Evolutionary conservation across 1,284 basidiomycete genomes (phyloP).

Genomic region (Ustilago lituana): DNA sequence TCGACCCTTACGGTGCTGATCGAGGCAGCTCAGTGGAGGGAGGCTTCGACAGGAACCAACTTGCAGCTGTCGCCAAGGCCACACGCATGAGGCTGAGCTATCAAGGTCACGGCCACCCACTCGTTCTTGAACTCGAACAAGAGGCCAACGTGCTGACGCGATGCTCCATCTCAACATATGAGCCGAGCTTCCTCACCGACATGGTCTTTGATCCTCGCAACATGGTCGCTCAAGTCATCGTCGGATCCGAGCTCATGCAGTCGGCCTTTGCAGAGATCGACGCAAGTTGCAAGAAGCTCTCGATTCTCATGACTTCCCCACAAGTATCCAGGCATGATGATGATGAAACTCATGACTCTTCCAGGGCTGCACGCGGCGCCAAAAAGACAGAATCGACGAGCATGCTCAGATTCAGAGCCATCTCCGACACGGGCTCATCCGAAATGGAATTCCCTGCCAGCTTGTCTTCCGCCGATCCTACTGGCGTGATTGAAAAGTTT

Average conservation of each 20-base stretch:
- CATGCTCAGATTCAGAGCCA: conserved; percentile 41
- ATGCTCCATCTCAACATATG: conserved; percentile 86
- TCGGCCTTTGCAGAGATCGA: conserved; percentile 49
- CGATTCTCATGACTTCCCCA: conserved; percentile 31
- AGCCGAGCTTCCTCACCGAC: conserved; percentile 82
- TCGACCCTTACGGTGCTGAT: conserved; percentile 20
- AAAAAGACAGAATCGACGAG: conserved; percentile 5
- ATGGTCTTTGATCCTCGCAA: conserved; percentile 75
- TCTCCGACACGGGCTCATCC: conserved; percentile 36
- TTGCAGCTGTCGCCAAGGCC: conserved; percentile 19
- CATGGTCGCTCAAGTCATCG: conserved; percentile 50
- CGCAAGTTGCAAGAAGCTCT: conserved; percentile 42
- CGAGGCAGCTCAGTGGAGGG: conserved; percentile 22
- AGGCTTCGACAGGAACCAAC: conserved; percentile 13
- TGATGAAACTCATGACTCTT: not conserved
- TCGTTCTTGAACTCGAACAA: conserved; percentile 78
- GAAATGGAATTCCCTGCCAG: conserved; percentile 55
- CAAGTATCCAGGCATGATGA: not conserved
- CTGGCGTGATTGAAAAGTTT: conserved; percentile 51
- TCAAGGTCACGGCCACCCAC: conserved; percentile 79
- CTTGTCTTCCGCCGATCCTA: conserved; percentile 37
- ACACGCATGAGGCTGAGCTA: conserved; percentile 89
- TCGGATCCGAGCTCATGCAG: conserved; percentile 44
- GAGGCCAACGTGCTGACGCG: conserved; percentile 90
- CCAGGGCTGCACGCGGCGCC: not conserved